These are phyloP conservation scores for Furcasterigmium sp. DNA, from an alignment of 2,329 filamentous ascomycete species.

Conservation along the genomic window DNA sequence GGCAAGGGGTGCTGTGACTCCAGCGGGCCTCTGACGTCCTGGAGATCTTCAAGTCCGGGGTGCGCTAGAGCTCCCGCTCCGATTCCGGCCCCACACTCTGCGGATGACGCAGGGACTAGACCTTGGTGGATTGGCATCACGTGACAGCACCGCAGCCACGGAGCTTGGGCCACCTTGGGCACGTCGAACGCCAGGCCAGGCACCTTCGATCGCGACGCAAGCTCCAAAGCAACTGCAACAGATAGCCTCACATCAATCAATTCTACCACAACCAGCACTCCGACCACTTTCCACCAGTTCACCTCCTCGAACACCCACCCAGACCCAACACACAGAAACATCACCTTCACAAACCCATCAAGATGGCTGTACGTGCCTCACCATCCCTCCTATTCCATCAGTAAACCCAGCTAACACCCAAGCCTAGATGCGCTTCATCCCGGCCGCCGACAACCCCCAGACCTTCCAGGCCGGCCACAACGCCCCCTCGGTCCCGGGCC, in stretches of 20 bases:
- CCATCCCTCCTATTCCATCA: slow-evolving; percentile 2
- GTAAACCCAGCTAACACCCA: not conserved
- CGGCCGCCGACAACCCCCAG: slow-evolving; percentile 60
- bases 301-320: not conserved
- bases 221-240: slow-evolving; percentile 7
- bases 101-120: not conserved
- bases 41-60: slow-evolving; percentile 1
- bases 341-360: slow-evolving; percentile 16
- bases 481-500: slow-evolving; percentile 85
- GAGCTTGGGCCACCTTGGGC: slow-evolving; percentile 6
- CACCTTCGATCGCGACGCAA: slow-evolving; percentile 11
- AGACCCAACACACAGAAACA: not conserved
- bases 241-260: not conserved
- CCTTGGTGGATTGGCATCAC: slow-evolving; percentile 8
- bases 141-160: not conserved
- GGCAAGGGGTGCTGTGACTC: not conserved
- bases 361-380: slow-evolving; percentile 40
- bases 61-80: slow-evolving; percentile 1
- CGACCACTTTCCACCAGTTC: not conserved
- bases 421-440: slow-evolving; percentile 72
- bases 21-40: too few relatives aligned
- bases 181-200: slow-evolving; percentile 7
- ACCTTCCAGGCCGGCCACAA: slow-evolving; percentile 62
- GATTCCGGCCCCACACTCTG: not conserved
- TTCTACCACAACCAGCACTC: slow-evolving; percentile 1